Base-by-base conservation (phyloP, 768 basidiomycete genomes). In the Coprinellus aureogranulatus region DNA sequence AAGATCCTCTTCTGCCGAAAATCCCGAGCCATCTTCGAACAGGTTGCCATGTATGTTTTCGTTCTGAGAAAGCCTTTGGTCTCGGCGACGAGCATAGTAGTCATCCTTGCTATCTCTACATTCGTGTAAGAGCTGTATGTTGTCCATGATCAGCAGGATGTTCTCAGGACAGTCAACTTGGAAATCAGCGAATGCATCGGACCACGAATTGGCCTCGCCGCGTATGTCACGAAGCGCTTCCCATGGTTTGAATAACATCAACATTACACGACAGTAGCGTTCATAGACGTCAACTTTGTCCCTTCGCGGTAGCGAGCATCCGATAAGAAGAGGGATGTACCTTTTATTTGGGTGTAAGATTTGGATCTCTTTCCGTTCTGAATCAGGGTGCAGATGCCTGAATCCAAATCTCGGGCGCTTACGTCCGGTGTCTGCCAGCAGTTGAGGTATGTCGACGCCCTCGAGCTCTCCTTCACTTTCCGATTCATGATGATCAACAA, bases 231-330 rank as follows among this genome's bases (percentile, higher is more conserved):
- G 22, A 1, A 60, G 41, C 42, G 46, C 27, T 1, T 65, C 28
- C 78, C 77, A 79, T 0, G 78, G 79, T 58, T 77, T 76, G 60
- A 79, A 79, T 0, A 79, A 64, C 14, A 76, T 68, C 4, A 80
- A 55, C 77, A 78, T 79, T 2, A 74, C 52, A 2, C 70, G 59
- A 53, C 66, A 70, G 54, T 75, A 76, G 5, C 53, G 53, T 0
- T 57, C 60, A 12, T 61, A 55, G 0, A 47, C 28, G n/a, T n/a
- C n/a, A n/a, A n/a, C n/a, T 4, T 65, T 54, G 55, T 78, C 71
- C 4, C 67, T 47, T 0, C 72, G 60, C 5, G 76, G 77, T 1
- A 80, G 51, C 0, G 73, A 56, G 1, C 60, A 59, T 0, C 78
- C 78, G 18, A 77, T 64, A 0, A 68, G 69, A 1, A 77, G 71